Evolutionary conservation across 2,329 filamentous ascomycete species (phyloP), one percentile per base, ranked within the genome.

Genomic region (Coleophoma eucalyptorum): DNA sequence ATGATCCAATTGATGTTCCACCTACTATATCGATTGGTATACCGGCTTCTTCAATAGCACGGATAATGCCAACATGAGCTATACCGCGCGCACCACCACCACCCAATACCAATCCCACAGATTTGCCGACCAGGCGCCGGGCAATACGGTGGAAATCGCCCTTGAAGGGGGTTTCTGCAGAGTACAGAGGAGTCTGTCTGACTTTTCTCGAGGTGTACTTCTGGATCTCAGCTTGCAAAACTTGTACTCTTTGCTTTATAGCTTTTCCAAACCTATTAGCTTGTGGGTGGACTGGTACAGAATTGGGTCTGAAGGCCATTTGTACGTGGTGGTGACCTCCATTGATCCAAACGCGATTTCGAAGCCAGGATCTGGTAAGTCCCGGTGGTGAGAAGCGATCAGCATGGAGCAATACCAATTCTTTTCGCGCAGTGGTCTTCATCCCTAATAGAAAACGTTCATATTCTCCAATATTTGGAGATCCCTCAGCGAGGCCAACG

Each of bases 241-340:
- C 91, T 67, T 99, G 93, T 5, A 99, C 94, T 34, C 92, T 78
- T 63, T 97, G 89, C 67, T 97, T 97, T 53, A 99, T 73, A 1
- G 87, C 90, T 4, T 87, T 88, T 1, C 93, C 91, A 15, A 96
- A 86, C 47, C 87, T 86, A 60, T 90, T 90, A 1, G 83, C 79
- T 13, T 85, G 84, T 18, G 86, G 81, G 61, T 91, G 86, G 0
- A 88, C 82, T 3, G 91, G 89, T 57, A 96, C 86, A 1, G 86
- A 74, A 43, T 88, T 86, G 3, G 86, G 79, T 37, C 87, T 83
- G 67, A 94, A 93, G 0, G 88, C 80, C 94, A 99, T 97, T 63
- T 99, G 94, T 12, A 99, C 89, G 60, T 99, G 94, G 64, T 96
- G 94, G 66, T 99, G 95, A 5, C 93, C 93, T 15, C 94, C 94